A percentile compares a stretch with the other conserved stretches of the same genome.
These are phyloP conservation scores for Scheffersomyces coipomensis DNA, from an alignment of 805 yeast species.

Conservation along the genomic window DNA sequence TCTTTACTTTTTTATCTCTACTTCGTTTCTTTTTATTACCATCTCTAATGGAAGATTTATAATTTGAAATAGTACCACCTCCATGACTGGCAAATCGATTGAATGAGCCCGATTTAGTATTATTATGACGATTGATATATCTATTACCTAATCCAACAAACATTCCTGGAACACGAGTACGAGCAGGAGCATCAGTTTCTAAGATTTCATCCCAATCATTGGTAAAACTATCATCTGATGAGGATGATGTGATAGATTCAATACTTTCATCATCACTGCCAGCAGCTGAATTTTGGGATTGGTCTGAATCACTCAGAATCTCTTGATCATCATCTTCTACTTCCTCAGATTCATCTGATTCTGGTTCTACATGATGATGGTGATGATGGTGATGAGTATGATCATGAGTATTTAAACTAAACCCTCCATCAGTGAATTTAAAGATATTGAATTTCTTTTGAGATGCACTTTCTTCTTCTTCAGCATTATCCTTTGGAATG, in stretches of 20 bases:
- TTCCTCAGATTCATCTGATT: constrained; percentile 8
- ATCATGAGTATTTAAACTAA: constrained; percentile 27
- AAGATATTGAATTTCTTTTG: constrained; percentile 45
- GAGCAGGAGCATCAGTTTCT: constrained; percentile 51
- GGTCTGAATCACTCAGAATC: constrained; percentile 17
- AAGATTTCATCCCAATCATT: constrained; percentile 70
- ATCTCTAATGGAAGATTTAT: constrained; percentile 32
- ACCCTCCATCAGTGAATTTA: constrained; percentile 49
- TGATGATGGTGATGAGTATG: constrained; percentile 12
- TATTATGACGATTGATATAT: constrained; percentile 19
- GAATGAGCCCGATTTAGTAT: constrained; percentile 24
- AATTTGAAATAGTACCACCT: constrained; percentile 32
- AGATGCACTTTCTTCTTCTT: constrained; percentile 29
- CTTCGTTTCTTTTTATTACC: constrained; percentile 17
- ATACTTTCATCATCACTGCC: constrained; percentile 17
- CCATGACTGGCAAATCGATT: constrained; percentile 38
- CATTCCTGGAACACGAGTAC: constrained; percentile 54
- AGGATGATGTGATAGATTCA: constrained; percentile 12
- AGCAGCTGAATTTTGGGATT: constrained; percentile 1
- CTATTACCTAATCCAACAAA: constrained; percentile 40
- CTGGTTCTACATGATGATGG: constrained; percentile 6
- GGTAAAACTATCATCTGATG: constrained; percentile 58
- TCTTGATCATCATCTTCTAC: constrained; percentile 14
- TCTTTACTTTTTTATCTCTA: constrained; percentile 34
- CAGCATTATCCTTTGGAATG: constrained; percentile 46